Evolutionary conservation across 2,329 filamentous ascomycete species (phyloP).

Genomic region (Penicillium sp.): DNA sequence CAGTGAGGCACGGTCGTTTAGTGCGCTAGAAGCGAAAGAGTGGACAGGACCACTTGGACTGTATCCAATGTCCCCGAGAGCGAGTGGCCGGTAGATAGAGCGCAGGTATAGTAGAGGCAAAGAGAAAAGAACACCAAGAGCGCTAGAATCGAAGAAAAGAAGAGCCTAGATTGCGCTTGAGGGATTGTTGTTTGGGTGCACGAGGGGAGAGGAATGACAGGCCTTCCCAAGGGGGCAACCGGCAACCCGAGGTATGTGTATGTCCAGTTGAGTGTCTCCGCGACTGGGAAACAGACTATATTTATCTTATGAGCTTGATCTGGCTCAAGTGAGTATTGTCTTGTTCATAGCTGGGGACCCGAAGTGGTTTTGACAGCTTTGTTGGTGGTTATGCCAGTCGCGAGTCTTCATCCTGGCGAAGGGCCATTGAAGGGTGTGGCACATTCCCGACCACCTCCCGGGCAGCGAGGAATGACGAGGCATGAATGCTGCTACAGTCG

Average conservation of each 20-base stretch:
- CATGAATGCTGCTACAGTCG: constrained; percentile 22
- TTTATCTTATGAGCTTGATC: neutral
- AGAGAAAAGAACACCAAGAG: constrained; percentile 13
- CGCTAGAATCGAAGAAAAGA: constrained; percentile 18
- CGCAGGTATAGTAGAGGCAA: constrained; percentile 11
- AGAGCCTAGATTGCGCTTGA: constrained; percentile 24
- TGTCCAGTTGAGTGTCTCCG: neutral
- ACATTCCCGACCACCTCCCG: constrained; percentile 19
- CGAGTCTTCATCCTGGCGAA: neutral
- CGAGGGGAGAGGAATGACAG: constrained; percentile 24
- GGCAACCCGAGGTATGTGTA: constrained; percentile 24
- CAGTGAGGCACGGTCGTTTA: constrained; percentile 12
- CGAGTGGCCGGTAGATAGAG: constrained; percentile 7
- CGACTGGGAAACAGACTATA: neutral
- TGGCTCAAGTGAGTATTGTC: neutral
- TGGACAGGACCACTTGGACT: constrained; percentile 25
- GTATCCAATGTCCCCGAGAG: constrained; percentile 58
- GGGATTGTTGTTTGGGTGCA: constrained; percentile 23
- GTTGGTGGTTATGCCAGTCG: neutral
- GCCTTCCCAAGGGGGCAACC: constrained; percentile 20
- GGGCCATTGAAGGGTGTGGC: constrained; percentile 13
- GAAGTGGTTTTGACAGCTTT: neutral
- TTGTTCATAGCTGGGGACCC: neutral
- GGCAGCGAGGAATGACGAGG: constrained; percentile 21
- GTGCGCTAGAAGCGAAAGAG: constrained; percentile 21